Evolutionary conservation across 1,284 basidiomycete species (phyloP), one percentile per base, ranked within the genome.

Genomic region (Tilletia caries): DNA sequence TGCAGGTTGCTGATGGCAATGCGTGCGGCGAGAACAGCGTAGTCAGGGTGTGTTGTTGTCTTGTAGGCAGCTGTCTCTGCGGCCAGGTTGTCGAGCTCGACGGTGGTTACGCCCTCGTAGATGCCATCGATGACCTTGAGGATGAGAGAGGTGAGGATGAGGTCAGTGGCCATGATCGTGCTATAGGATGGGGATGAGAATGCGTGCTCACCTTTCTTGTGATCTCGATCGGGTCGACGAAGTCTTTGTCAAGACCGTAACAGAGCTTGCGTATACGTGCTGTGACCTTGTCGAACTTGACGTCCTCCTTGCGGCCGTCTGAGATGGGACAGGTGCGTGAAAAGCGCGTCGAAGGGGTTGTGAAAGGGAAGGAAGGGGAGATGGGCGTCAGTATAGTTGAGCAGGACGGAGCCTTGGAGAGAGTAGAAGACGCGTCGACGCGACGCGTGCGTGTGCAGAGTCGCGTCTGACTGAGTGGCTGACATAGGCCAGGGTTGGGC

Each of bases 1-100:
- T 99, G 96, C 25, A 98, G 86, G 85, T 98, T 99, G 72, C 93
- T 96, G 82, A 99, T 95, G 72, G 95, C 95, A 69, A 98, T 98
- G 75, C 96, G 92, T 18, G 96, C 96, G 13, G 96, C 96, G 70
- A 99, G 91, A 72, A 98, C 91, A 34, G 96, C 95, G 80, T 98
- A 99, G 84, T 99, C 96, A 13, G 95, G 95, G 83, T 95, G 94
- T 18, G 84, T 83, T 37, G 95, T 97, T 2, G 96, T 98, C 77
- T 98, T 90, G 85, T 92, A 97, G 0, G 96, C 96, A 23, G 96
- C 94, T 2, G 96, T 99, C 86, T 98, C 94, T 4, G 95, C 92
- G 43, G 85, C 85, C 62, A 86, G 79, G 76, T 86, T 85, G 80
- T 98, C 96, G 70, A 98, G 91, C 85, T 98, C 96, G 70, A 93